phyloP scores from a whole-genome alignment of 2,329 filamentous ascomycete species.

The Exserohilum turcica region DNA sequence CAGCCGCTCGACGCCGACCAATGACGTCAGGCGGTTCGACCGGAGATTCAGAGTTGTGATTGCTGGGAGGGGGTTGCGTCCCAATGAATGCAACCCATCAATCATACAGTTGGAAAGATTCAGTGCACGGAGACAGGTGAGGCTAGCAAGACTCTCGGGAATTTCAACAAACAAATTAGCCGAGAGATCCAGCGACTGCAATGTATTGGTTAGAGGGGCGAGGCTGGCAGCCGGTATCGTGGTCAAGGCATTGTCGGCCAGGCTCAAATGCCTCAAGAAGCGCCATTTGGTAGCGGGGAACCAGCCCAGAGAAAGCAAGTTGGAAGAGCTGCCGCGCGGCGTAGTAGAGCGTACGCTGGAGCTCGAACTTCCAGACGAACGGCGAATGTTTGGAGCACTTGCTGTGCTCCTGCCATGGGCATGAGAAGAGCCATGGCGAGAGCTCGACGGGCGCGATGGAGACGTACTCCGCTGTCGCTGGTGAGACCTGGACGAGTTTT shows the following conservation, averaged over 20 bases:
- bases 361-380: constrained; percentile 92
- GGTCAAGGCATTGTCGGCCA: constrained; percentile 90
- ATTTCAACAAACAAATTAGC: constrained; percentile 93
- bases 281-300: constrained; percentile 91
- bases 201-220: constrained; percentile 79
- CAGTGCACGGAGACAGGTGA: constrained; percentile 86
- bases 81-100: constrained; percentile 85
- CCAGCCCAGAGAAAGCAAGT: constrained; percentile 71
- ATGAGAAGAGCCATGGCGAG: constrained; percentile 70
- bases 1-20: constrained; percentile 88
- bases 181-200: constrained; percentile 91
- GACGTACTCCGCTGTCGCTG: constrained; percentile 75
- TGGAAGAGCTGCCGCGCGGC: constrained; percentile 72
- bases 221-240: constrained; percentile 77
- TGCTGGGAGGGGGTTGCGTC: constrained; percentile 83
- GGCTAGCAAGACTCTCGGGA: constrained; percentile 83
- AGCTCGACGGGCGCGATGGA: constrained; percentile 75
- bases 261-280: constrained; percentile 86
- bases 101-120: constrained; percentile 99
- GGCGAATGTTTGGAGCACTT: constrained; percentile 69
- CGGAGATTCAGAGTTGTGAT: constrained; percentile 92
- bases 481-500: constrained; percentile 55
- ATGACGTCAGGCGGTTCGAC: constrained; percentile 81
- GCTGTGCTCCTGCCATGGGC: constrained; percentile 64
- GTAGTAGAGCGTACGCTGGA: constrained; percentile 68